Evolutionary conservation across 2,329 filamentous ascomycete species (phyloP), one percentile per base, ranked within the genome.

Genomic region (Aspergillus amoenus): DNA sequence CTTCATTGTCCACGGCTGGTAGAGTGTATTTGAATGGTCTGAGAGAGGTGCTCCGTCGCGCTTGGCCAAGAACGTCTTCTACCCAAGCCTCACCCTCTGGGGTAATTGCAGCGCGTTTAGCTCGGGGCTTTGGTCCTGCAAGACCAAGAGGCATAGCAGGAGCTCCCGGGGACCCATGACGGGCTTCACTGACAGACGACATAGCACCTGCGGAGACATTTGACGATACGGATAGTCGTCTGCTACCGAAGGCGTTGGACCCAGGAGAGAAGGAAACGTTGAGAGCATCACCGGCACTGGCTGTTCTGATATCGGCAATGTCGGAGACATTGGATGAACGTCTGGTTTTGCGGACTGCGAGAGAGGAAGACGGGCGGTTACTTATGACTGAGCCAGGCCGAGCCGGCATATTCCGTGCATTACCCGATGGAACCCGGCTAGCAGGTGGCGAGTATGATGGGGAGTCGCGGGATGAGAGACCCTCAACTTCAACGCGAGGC

Each of bases 401-500:
- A 50, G 74, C 74, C 13, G 73, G 73, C 22, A 70, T 70, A 18
- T 64, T 67, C 34, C 73, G 68, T 12, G 71, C 69, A 43, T 61
- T 64, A 27, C 63, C 61, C 12, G 63, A 43, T 3, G 66, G 63
- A 8, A 68, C 54, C 39, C 60, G 66, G 48, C 57, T 64, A 13
- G 61, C 57, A 3, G 71, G 66, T 7, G 73, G 70, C 9, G 67
- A 59, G 30, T 67, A 66, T 8, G 67, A 64, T 4, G 69, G 69
- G 13, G 73, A 69, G 5, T 61, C 59, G 47, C 69, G 71, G 49
- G 70, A 66, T 24, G 70, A 68, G 21, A 82, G 68, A 11, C 81
- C 82, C 52, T 83, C 75, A 15, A 86, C 78, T 62, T 87, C 83
- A 13, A 86, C 78, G 37, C 77, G 78, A 21, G 71, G 71, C 12